Evolutionary conservation across 371 early-diverging fungal species (phyloP).

Genomic region (Syncephalastrum racemosum): DNA sequence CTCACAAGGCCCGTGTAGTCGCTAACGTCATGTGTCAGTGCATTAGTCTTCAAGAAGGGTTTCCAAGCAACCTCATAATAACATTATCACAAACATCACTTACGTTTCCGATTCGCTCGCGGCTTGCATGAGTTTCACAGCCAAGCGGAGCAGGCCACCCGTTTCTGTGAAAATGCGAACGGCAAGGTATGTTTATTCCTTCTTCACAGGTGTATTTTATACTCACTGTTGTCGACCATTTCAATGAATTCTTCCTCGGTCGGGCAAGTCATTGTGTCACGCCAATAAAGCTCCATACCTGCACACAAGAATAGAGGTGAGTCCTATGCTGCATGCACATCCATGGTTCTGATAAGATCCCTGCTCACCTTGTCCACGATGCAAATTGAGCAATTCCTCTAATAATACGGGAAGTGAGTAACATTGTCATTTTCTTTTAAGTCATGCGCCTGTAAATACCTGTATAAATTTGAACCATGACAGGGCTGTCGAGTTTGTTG

Average conservation of each 20-base stretch:
- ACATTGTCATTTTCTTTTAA: not conserved
- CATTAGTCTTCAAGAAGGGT: no score
- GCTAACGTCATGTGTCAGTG: conserved; percentile 15
- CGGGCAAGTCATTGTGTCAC: conserved; percentile 85
- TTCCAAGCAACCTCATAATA: no score
- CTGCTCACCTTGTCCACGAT: conserved; percentile 90
- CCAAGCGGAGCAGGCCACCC: conserved; percentile 91
- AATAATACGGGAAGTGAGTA: not conserved
- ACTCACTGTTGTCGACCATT: conserved; percentile 92
- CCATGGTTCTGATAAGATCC: not conserved
- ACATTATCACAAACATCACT: no score
- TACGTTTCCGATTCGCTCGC: conserved; percentile 55
- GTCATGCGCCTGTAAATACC: conserved; percentile 26
- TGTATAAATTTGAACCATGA: conserved; percentile 79
- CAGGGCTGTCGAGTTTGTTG: conserved; percentile 62
- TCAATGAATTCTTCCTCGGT: conserved; percentile 86
- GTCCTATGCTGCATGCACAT: not conserved
- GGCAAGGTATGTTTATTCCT: not conserved
- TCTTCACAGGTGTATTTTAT: conserved; percentile 40
- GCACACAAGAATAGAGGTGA: conserved; percentile 6
- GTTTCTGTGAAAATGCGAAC: conserved; percentile 81
- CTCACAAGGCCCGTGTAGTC: conserved; percentile 85
- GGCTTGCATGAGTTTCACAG: conserved; percentile 88
- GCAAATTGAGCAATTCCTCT: conserved; percentile 88
- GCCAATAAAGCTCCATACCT: conserved; percentile 85